Base-by-base conservation (phyloP, 2,329 filamentous ascomycete species). In the Cytospora paraplurivora region DNA sequence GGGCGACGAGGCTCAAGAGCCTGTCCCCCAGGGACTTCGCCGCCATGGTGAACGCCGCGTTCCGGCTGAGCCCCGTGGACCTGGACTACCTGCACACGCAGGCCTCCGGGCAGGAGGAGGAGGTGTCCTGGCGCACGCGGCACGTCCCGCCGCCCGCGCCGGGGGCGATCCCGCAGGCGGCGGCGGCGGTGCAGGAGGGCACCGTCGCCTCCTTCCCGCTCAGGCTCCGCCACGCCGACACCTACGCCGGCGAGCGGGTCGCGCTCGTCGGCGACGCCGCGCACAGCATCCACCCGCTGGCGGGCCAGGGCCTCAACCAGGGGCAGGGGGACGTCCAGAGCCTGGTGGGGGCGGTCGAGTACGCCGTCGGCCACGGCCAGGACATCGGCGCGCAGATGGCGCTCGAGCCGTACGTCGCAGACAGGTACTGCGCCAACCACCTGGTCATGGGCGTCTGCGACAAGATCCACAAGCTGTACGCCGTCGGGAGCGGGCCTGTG, bases 241-340 rank as follows among this genome's bases (percentile, higher is more conserved):
- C 91, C 1, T 99, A 99, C 73, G 90, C 91, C 50, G 90, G 88
- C 47, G 92, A 97, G 71, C 89, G 95, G n/a, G 82, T 97, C 10
- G 95, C 93, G 0, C 85, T 99, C 1, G 87, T 99, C 41, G 95
- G 95, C 66, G 95, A 99, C 69, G 95, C 95, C 1, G 95, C 95
- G 8, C 95, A 99, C 75, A 96, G 93, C 1, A 88, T 97, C 68
- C 95, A 99, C 75, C 95, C 95, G 0, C 87, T 99, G 4, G 95
- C 92, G 1, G 95, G 95, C 0, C 95, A 98, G 76, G 95, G 95
- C 1, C 82, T 99, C 15, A 99, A 99, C 73, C 90, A 96, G 71
- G 95, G 95, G 1, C 89, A 98, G 67, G 93, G 87, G 19, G 95
- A 99, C 73, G 90, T 95, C 0, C 88, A 92, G 70, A 89, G 90